Conservation (phyloP, 352 stramenopile species). For the Pythium sp. region DNA sequence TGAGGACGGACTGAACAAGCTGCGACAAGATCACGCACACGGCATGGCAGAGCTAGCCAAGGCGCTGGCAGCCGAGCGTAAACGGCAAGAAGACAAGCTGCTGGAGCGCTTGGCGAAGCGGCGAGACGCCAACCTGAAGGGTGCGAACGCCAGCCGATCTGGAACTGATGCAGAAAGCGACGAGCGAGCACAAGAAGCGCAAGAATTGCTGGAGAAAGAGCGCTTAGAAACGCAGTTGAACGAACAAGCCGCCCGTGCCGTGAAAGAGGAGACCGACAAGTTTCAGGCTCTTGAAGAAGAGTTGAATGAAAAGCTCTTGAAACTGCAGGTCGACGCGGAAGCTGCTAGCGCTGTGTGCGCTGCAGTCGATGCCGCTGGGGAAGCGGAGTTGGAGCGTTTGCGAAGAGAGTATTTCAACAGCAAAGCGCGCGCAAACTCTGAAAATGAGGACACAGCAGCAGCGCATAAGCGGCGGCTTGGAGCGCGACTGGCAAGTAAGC, state of each 20-base stretch:
- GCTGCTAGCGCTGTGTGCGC: constrained; percentile 26
- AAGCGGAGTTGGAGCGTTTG: constrained; percentile 28
- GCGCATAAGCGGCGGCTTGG: constrained; percentile 6
- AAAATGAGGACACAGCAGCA: constrained; percentile 18
- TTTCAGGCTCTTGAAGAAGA: constrained; percentile 9
- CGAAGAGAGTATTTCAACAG: constrained; percentile 24
- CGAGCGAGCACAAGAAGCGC: constrained; percentile 16
- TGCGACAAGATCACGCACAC: constrained; percentile 25
- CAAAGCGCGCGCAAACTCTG: constrained; percentile 12
- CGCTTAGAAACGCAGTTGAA: constrained; percentile 22
- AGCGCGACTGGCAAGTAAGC: background rate
- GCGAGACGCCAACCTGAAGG: constrained; percentile 3
- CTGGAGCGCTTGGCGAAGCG: constrained; percentile 25
- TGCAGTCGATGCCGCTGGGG: constrained; percentile 24
- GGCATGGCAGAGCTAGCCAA: constrained; percentile 18
- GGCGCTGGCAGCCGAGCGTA: constrained; percentile 26
- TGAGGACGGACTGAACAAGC: constrained; percentile 18
- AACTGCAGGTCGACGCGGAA: constrained; percentile 16
- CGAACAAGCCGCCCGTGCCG: constrained; percentile 22
- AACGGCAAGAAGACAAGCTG: constrained; percentile 37
- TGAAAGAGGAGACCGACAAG: constrained; percentile 24
- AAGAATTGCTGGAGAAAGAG: constrained; percentile 23
- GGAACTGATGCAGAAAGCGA: background rate
- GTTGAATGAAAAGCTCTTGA: background rate
- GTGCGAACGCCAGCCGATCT: constrained; percentile 14